Percentiles rank a stretch among this genome's conserved stretches.
Evolutionary conservation across 2,329 filamentous ascomycete species (phyloP).

Genomic region (Cadophora luteo-olivacea): DNA sequence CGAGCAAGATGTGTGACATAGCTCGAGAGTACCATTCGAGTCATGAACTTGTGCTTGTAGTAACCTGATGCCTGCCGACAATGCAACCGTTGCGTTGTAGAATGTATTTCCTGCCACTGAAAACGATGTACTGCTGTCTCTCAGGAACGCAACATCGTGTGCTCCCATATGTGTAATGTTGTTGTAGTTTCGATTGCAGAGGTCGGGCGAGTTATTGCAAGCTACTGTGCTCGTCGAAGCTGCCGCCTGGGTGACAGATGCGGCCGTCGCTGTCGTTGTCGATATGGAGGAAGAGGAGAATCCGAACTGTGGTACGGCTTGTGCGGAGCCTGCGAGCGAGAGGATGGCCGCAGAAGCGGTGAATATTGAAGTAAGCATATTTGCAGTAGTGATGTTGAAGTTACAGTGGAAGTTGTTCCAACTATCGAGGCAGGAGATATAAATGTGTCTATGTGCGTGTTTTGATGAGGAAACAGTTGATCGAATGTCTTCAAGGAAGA

Average conservation of each 20-base stretch:
- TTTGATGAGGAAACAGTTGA: background rate
- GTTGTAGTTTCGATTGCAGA: conserved; percentile 76
- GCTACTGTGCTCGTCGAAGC: conserved; percentile 38
- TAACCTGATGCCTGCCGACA: conserved; percentile 67
- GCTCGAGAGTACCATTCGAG: conserved; percentile 55
- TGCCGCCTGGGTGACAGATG: conserved; percentile 31
- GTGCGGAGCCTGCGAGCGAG: conserved; percentile 32
- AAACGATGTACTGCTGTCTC: conserved; percentile 49
- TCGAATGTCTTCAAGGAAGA: background rate
- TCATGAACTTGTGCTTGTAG: conserved; percentile 69
- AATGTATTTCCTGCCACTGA: conserved; percentile 62
- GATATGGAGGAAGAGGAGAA: conserved; percentile 22
- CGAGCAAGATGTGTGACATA: conserved; percentile 66
- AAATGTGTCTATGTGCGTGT: background rate
- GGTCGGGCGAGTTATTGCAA: conserved; percentile 82
- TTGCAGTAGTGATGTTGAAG: background rate
- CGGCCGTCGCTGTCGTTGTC: conserved; percentile 23
- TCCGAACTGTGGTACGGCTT: conserved; percentile 36
- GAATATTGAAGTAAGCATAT: conserved; percentile 33
- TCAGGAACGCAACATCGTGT: conserved; percentile 71
- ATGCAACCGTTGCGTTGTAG: conserved; percentile 61
- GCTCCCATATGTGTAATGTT: conserved; percentile 78
- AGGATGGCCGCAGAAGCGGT: conserved; percentile 37
- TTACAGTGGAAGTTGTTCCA: no score
- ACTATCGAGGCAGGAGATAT: background rate